A percentile compares a stretch with the other conserved stretches of the same genome.
These are phyloP conservation scores for Bipolaris victoriae DNA, from an alignment of 2,329 filamentous ascomycete species.

Conservation along the genomic window DNA sequence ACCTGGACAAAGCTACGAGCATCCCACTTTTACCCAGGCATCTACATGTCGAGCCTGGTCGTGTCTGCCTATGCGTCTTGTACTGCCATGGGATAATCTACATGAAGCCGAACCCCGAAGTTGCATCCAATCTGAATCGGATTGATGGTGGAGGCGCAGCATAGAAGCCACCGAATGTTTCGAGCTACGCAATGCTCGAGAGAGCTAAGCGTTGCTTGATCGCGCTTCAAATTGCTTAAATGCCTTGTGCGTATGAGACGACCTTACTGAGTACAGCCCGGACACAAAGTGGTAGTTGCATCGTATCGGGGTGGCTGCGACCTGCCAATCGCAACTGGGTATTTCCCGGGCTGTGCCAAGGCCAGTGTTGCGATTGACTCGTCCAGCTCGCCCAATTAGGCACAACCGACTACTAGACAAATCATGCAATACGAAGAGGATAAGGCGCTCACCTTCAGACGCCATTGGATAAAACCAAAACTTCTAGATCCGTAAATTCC, in stretches of 20 bases:
- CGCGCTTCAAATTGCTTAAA: conserved; percentile 5
- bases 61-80: background rate
- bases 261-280: no score
- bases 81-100: background rate
- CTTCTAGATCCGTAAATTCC: background rate
- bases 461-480: background rate
- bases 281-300: background rate
- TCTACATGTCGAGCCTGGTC: no score
- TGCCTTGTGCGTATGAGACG: no score
- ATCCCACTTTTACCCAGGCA: background rate
- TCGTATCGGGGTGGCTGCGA: background rate
- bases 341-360: background rate
- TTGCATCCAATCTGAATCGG: no score
- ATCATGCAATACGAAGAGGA: background rate
- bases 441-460: background rate
- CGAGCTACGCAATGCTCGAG: background rate
- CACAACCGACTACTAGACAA: conserved; percentile 3
- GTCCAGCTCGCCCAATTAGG: conserved; percentile 22
- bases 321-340: conserved; percentile 9
- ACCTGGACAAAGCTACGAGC: background rate
- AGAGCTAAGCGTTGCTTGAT: background rate
- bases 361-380: conserved; percentile 26
- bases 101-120: background rate
- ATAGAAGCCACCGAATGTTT: background rate
- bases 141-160: background rate